Conservation (phyloP, 495 filamentous ascomycete genomes). For the Podospora anserina region DNA sequence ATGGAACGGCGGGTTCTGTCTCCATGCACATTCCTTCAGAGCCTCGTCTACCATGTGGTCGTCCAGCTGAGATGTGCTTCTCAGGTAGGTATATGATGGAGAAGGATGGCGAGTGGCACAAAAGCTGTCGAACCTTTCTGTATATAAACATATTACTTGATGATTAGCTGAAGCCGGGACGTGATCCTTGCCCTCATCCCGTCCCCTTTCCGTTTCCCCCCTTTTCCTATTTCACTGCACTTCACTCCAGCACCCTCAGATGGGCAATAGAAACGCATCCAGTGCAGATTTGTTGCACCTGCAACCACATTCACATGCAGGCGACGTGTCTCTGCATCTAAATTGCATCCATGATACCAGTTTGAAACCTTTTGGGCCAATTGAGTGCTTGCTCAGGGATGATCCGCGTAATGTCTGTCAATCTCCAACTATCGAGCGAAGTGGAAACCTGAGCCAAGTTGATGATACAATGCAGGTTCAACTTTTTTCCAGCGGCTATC, state of each 20-base stretch:
- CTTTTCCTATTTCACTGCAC: background rate
- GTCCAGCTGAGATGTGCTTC: background rate
- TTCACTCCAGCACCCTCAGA: background rate
- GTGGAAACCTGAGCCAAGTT: slow-evolving; percentile 34
- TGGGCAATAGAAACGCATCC: background rate
- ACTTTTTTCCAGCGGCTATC: slow-evolving; percentile 25
- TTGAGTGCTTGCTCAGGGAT: background rate
- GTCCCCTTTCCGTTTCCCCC: background rate
- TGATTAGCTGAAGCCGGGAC: background rate
- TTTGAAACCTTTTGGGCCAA: background rate
- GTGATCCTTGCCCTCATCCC: background rate
- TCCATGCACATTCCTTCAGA: background rate
- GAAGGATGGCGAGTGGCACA: background rate
- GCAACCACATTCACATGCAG: slow-evolving; percentile 2
- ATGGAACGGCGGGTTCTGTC: background rate
- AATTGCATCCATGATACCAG: background rate
- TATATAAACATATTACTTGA: background rate
- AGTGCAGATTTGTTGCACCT: background rate
- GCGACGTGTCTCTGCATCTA: background rate
- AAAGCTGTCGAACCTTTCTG: background rate
- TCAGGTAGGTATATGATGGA: background rate
- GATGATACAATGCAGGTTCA: slow-evolving; percentile 32
- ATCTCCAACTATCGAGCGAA: slow-evolving; percentile 25
- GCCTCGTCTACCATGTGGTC: background rate
- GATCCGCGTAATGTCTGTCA: background rate